phyloP scores from a whole-genome alignment of 1,284 basidiomycete genomes.

The Irpex rosettiformis region DNA sequence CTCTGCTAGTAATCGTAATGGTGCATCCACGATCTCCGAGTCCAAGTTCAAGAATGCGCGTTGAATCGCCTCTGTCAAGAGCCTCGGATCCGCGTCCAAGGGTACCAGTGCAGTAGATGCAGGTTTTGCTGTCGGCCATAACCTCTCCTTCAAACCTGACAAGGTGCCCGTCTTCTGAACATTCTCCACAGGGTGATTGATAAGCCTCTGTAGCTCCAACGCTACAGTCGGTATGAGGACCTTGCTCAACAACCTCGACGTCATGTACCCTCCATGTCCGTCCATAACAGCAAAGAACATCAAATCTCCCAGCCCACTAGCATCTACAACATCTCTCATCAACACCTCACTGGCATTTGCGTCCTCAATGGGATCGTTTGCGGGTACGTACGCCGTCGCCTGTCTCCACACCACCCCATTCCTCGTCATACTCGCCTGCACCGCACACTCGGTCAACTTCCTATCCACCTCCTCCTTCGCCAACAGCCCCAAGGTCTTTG shows the following conservation, averaged over 20 bases:
- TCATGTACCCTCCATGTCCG: constrained; percentile 85
- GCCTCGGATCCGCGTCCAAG: constrained; percentile 56
- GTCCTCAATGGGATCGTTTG: constrained; percentile 92
- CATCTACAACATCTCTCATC: constrained; percentile 53
- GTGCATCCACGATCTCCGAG: constrained; percentile 73
- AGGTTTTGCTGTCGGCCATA: constrained; percentile 35
- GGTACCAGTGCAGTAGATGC: constrained; percentile 18
- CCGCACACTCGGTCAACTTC: constrained; percentile 57
- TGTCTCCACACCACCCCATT: constrained; percentile 66
- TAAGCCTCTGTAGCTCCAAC: constrained; percentile 65
- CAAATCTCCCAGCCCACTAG: constrained; percentile 62
- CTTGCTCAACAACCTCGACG: constrained; percentile 82
- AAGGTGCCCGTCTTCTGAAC: constrained; percentile 32
- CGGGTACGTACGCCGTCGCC: constrained; percentile 74
- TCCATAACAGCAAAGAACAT: constrained; percentile 90
- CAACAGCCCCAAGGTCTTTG: constrained; percentile 52
- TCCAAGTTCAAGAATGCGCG: constrained; percentile 80
- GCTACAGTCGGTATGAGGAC: constrained; percentile 86
- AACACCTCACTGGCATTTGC: constrained; percentile 75
- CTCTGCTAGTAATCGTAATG: constrained; percentile 67
- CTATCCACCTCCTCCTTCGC: constrained; percentile 54
- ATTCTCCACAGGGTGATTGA: constrained; percentile 32
- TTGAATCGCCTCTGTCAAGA: constrained; percentile 71
- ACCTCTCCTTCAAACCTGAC: constrained; percentile 37
- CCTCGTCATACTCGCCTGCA: constrained; percentile 39